Base-by-base conservation (phyloP, 805 yeast genomes). In the Candida odintsovae region DNA sequence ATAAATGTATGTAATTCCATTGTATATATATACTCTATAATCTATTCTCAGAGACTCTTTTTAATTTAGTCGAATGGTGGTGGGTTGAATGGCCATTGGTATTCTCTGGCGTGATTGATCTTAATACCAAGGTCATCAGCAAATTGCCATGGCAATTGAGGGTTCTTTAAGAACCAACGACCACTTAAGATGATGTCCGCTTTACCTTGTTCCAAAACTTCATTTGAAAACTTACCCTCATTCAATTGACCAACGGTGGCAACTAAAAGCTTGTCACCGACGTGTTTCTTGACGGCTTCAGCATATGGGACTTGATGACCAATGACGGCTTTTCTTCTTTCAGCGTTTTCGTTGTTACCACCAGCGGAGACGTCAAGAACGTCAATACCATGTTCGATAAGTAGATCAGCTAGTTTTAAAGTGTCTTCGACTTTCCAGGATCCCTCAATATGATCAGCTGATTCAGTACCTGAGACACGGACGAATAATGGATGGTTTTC, bases 301-400 rank as follows among this genome's bases (percentile, higher is more conserved):
- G 83, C 74, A 41, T 61, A 58, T 18, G 65, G 69, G 4, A 64
- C 64, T 50, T 74, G 76, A 47, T 61, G 51, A 2, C 72, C 74
- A 3, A 45, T 47, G 16, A 16, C 12, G 5, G 40, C 38, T n/a
- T 26, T 20, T 19, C 57, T 45, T 54, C 69, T 54, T 21, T 48
- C 55, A 47, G 62, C 66, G 38, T 61, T 53, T 38, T 60, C 49
- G 51, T 62, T 63, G 55, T 69, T 70, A 40, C 81, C 81, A 48
- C 83, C 84, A 8, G 78, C 65, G 1, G 83, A 77, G 38, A 75
- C 68, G 55, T 81, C 86, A 33, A 80, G 50, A 16, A 79, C 61
- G 48, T 76, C 78, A 40, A 80, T 69, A 10, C 78, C 80, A 43
- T 61, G 65, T 20, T 69, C 66, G 16, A 64, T 63, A 8, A 76